A percentile compares a stretch with the other conserved stretches of the same genome.
Evolutionary conservation across 768 basidiomycete species (phyloP).

Genomic region (Russula virescens): DNA sequence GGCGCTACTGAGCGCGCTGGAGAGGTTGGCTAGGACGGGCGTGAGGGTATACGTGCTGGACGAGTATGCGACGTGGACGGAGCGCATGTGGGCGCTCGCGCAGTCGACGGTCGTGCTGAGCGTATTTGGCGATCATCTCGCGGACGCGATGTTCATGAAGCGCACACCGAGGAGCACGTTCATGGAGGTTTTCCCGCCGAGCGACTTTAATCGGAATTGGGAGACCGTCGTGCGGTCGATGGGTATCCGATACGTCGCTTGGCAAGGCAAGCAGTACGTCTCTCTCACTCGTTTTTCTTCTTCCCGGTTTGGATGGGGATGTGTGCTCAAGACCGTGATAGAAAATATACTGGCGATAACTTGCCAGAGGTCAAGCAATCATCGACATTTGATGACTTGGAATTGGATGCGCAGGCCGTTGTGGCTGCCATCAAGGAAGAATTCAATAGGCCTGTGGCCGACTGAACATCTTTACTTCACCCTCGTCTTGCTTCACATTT

Average conservation of each 20-base stretch:
- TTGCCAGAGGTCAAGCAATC: conserved; percentile 1
- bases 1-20: conserved; percentile 52
- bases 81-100: conserved; percentile 20
- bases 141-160: conserved; percentile 20
- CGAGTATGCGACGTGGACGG: conserved; percentile 17
- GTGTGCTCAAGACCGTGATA: too few relatives aligned
- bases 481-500: too few relatives aligned
- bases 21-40: conserved; percentile 36
- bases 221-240: conserved; percentile 19
- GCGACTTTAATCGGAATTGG: conserved; percentile 18
- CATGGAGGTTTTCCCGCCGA: conserved; percentile 22
- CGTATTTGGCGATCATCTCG: conserved; percentile 17
- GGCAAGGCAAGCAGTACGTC: conserved; percentile 20
- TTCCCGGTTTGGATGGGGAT: too few relatives aligned
- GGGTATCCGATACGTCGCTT: conserved; percentile 22
- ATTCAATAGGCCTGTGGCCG: neutral
- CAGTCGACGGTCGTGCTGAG: conserved; percentile 22
- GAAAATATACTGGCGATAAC: conserved; percentile 16
- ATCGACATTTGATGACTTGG: conserved; percentile 4
- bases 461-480: too few relatives aligned
- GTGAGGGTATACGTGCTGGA: conserved; percentile 15
- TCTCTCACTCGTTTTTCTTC: too few relatives aligned
- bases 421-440: conserved; percentile 14
- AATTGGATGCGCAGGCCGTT: conserved; percentile 17
- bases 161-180: conserved; percentile 12